A percentile compares a stretch with the other conserved stretches of the same genome.
These are phyloP conservation scores for Komagataella kurtzmanii DNA, from an alignment of 805 yeast genomes.

Conservation along the genomic window DNA sequence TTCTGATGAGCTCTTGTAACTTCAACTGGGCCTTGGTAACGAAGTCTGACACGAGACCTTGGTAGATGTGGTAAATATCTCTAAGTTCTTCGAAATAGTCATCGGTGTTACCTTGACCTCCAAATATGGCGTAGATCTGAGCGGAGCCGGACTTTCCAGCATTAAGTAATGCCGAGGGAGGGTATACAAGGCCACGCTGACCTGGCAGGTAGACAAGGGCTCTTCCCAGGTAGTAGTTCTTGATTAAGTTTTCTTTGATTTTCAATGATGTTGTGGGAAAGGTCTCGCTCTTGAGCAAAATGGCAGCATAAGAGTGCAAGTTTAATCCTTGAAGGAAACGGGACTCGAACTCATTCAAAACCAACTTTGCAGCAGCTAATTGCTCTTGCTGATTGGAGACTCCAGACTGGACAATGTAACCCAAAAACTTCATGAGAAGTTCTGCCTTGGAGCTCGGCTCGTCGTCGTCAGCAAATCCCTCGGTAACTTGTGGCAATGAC, in stretches of 20 bases:
- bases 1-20: constrained; percentile 53
- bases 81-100: constrained; percentile 95
- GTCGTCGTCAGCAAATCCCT: constrained; percentile 71
- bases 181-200: constrained; percentile 9
- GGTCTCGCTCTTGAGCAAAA: constrained; percentile 40
- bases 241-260: constrained; percentile 56
- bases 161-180: constrained; percentile 38
- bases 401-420: constrained; percentile 33
- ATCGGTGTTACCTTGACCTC: constrained; percentile 98
- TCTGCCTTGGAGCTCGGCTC: constrained; percentile 86
- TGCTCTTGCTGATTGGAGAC: constrained; percentile 15
- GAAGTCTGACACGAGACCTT: constrained; percentile 61
- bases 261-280: constrained; percentile 59
- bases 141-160: constrained; percentile 47
- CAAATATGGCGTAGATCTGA: constrained; percentile 73
- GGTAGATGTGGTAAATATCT: constrained; percentile 67
- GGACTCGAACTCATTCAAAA: constrained; percentile 74
- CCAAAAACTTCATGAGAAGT: constrained; percentile 72
- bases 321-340: constrained; percentile 65
- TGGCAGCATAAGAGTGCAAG: constrained; percentile 80
- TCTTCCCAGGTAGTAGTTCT: constrained; percentile 50
- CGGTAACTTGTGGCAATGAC: constrained; percentile 67
- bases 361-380: constrained; percentile 49
- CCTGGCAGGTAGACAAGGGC: constrained; percentile 12
- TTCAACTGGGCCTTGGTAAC: constrained; percentile 56